Evolutionary conservation across 1,139 yeast genomes (phyloP), one percentile per base, ranked within the genome.

Genomic region (Sugiyamaella japonica): DNA sequence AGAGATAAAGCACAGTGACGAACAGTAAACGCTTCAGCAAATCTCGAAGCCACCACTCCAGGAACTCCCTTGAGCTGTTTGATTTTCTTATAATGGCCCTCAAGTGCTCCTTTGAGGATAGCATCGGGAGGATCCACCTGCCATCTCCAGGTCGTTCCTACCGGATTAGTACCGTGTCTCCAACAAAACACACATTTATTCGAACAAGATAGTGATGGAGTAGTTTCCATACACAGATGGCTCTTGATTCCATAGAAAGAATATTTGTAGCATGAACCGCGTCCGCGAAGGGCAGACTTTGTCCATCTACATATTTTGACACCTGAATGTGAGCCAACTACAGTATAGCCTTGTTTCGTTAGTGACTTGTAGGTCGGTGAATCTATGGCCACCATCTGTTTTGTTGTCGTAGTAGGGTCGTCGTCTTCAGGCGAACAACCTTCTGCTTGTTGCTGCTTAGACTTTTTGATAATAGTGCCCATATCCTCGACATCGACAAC

Each of bases 111-210:
- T 52, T 86, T 82, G 59, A 90, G 70, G 52, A 90, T 89, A 58
- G 77, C 84, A 64, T 88, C 93, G 0, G 97, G 97, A 20, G 86
- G 84, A 70, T 90, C 97, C 25, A 89, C 86, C 65, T 89, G 93
- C 97, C 97, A 90, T 66, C 97, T 78, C 97, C 97, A 90, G 63
- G 86, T 86, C 45, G 95, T 90, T 28, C 97, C 97, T 1, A 91
- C 97, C 0, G 98, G 98, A 65, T 90, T 91, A 2, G 97, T 90
- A 48, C 97, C 97, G 68, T 91, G 97, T 68, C 98, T 80, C 98
- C 98, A 90, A 73, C 98, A 90, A 68, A 90, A 90, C 2, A 90
- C 97, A 77, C 98, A 90, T 70, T 90, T 90, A 68, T 90, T 90
- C 8, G 97, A 89, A 70, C 98, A 90, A 5, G 97, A 93, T 56